Evolutionary conservation across 2,329 filamentous ascomycete genomes (phyloP), one percentile per base, ranked within the genome.

Genomic region (Xylariales sp.): DNA sequence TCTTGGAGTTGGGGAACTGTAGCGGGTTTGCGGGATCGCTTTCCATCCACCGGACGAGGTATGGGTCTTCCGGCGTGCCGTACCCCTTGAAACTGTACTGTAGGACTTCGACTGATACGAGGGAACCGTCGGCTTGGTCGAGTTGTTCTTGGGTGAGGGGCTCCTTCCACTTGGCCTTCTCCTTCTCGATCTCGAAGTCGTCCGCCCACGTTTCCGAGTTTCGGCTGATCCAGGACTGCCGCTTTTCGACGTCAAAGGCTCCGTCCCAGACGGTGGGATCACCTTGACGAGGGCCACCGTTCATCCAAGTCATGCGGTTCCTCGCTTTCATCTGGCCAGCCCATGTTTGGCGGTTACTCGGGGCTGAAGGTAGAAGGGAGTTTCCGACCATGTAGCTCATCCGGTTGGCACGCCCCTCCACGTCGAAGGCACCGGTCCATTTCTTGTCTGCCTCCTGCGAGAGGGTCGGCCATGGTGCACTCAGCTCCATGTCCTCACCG

Each of bases 21-120:
- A 68, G 59, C 1, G 66, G 65, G 38, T 71, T 69, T 41, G 66
- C 56, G 3, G 65, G 61, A 40, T 72, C 68, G 32, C 66, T 59
- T 15, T 65, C 59, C 40, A 69, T 60, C 64, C 64, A 72, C 33
- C 66, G 62, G 35, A 72, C 62, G 8, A 67, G 52, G 41, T 59
- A 68, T 2, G 66, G 66, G 41, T 69, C 63, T 11, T 65, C 62
- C 12, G 60, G 56, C 21, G 65, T 69, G 35, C 66, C 66, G 4
- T 54, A 52, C 17, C 66, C 66, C 8, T 60, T 55, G 41, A 67
- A 69, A 1, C 61, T 50, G 46, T 60, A 63, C 38, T 64, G 59
- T 16, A 55, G 33, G 23, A 57, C 49, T 14, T 54, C 52, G 6
- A 37, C 19, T 12, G 46, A 37, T 11, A 46, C 44, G n/a, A 49